Evolutionary conservation across 495 filamentous ascomycete species (phyloP), one percentile per base, ranked within the genome.

Genomic region (Hamigera avellanea): DNA sequence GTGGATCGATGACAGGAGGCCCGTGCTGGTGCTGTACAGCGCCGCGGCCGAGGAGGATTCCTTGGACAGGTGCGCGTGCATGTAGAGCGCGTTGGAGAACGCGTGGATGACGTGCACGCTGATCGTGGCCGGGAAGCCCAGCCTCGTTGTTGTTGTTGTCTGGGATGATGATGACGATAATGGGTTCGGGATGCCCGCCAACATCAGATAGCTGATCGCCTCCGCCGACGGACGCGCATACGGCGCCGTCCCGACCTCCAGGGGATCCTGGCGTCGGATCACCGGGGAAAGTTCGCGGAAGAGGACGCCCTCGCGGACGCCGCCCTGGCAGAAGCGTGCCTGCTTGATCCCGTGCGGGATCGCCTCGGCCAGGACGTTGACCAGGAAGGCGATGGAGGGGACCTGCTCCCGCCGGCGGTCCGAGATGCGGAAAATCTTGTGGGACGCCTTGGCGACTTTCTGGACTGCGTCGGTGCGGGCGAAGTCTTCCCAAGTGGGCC

Each of bases 271-370:
- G 25, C 74, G 68, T 35, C 80, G 73, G n/a, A 83, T 54, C 2
- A 59, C 47, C 6, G 55, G 39, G 0, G 73, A 67, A 12, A 93
- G 67, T 37, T 69, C 75, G 52, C 76, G 68, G 57, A 80, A 86
- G 17, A 93, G 56, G 1, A 78, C 70, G 0, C 88, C 88, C 54
- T 95, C 88, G 17, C 87, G 70, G 31, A 93, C 85, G 8, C 88
- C 88, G 2, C 76, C 88, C 45, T 85, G 77, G 48, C 84, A 89
- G 59, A 95, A 95, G 10, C 75, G 73, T 2, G 84, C 83, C 16
- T 76, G 68, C 32, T 69, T 71, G 43, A 94, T 23, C 5, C 21
- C 84, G 14, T 59, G 61, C 2, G 84, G 82, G 9, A 93, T 59
- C 1, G 81, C 75, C 9, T 72, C 65, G 10, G 77, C 63, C 6